Base-by-base conservation (phyloP, 805 yeast species). In the Ogataea degrootiae region DNA sequence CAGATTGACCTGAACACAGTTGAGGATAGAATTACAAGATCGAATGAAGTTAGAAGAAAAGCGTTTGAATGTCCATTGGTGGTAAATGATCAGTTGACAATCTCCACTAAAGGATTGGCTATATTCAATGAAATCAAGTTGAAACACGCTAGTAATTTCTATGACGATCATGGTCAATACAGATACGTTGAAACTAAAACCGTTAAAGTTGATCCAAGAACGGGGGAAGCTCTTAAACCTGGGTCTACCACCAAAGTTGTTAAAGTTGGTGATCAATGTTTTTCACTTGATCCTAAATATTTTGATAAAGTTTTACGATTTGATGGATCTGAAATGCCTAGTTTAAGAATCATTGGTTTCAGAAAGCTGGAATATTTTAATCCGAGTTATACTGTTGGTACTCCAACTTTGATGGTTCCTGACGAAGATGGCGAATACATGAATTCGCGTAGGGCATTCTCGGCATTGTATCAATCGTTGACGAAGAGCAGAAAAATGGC, bases 21-120 rank as follows among this genome's bases (percentile, higher is more conserved):
- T 35, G 72, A 73, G 43, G 64, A 71, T 5, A 68, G 73, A 38
- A 74, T 89, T 6, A 62, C 76, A 36, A 65, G 84, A 41, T 70
- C 79, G 31, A 83, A 79, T 52, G 86, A 84, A 54, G 74, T 86
- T 4, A 76, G 77, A 42, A 66, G 96, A 42, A 73, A 82, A 0
- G 77, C 76, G 43, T 87, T 85, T 59, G 73, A 77, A 15, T 79
- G 86, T 50, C 77, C 82, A 9, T 63, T 90, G 41, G 73, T 79
- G 1, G 65, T 88, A 5, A 74, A 80, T 41, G 79, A 77, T 35
- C 31, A 26, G 31, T 47, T 91, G 17, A 70, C 73, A 0, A 75
- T 92, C 42, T 85, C 89, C 0, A 73, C 91, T 1, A 79, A 77
- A 54, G 97, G 96, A 0, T 86, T 80, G 57, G 67, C 84, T 0